phyloP scores from a whole-genome alignment of 768 basidiomycete genomes.

The Suillus americanus region DNA sequence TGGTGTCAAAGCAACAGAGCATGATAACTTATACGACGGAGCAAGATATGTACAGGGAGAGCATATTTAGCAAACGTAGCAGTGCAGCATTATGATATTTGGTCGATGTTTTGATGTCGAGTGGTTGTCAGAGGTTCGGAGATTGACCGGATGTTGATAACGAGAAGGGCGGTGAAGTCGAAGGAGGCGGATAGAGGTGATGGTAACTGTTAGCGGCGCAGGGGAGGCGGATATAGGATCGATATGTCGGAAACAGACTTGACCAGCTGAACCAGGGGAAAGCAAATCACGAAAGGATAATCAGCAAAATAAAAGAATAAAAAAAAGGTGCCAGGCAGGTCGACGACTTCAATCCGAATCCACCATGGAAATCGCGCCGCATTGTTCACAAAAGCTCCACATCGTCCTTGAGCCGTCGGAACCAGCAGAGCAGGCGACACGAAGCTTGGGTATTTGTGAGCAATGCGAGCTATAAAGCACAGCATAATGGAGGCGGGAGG shows the following conservation, averaged over 20 bases:
- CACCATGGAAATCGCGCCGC: constrained; percentile 88
- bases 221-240: constrained; percentile 23
- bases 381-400: constrained; percentile 89
- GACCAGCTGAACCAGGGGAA: constrained; percentile 13
- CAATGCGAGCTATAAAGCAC: constrained; percentile 52
- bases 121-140: constrained; percentile 21
- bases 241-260: constrained; percentile 19
- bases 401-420: constrained; percentile 68
- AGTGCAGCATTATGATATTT: constrained; percentile 17
- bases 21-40: constrained; percentile 19
- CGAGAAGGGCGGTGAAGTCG: constrained; percentile 17
- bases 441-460: constrained; percentile 80
- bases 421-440: constrained; percentile 73
- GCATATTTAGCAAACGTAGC: constrained; percentile 25
- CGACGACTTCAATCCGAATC: constrained; percentile 53
- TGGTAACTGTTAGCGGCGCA: constrained; percentile 20
- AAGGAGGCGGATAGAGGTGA: constrained; percentile 8
- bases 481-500: not conserved
- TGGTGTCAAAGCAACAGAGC: constrained; percentile 14
- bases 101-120: constrained; percentile 16
- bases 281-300: constrained; percentile 24
- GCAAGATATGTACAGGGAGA: constrained; percentile 30
- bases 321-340: constrained; percentile 14
- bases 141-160: constrained; percentile 15
- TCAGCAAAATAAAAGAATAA: constrained; percentile 33